Percentiles rank a stretch among this genome's conserved stretches.
These are phyloP conservation scores for Malus domestica DNA, from an alignment of 306 rosid species.

Conservation along the genomic window DNA sequence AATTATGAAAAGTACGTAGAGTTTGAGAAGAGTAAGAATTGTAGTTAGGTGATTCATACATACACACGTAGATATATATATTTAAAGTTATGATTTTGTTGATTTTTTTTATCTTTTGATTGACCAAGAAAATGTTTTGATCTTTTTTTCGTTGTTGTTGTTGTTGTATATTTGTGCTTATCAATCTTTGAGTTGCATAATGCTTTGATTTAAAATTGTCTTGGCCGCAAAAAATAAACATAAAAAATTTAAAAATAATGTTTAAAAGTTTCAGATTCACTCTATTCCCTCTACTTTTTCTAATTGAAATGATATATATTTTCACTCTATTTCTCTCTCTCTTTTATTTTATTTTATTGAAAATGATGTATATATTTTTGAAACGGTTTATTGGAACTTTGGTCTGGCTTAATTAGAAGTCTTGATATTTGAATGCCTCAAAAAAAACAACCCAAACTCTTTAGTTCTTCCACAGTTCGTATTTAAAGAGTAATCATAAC, in stretches of 20 bases:
- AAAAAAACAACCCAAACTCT: neutral
- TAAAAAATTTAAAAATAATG: too few relatives aligned
- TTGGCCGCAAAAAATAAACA: neutral
- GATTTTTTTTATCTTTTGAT: neutral
- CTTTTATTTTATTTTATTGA: too few relatives aligned
- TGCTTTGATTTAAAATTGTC: neutral
- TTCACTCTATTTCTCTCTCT: too few relatives aligned
- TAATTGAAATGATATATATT: too few relatives aligned
- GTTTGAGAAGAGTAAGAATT: neutral
- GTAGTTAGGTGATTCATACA: neutral
- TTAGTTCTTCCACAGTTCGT: too few relatives aligned
- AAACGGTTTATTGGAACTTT: neutral
- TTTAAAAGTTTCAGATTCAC: neutral
- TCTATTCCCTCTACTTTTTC: neutral
- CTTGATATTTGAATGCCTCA: constrained; percentile 7
- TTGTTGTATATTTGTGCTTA: too few relatives aligned
- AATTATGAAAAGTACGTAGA: constrained; percentile 21
- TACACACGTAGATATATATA: neutral
- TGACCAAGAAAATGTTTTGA: too few relatives aligned
- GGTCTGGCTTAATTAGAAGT: neutral
- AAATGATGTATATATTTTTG: too few relatives aligned
- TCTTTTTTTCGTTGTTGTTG: too few relatives aligned
- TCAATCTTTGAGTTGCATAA: too few relatives aligned
- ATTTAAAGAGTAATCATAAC: neutral
- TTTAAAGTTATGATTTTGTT: neutral